Conservation (phyloP, 805 yeast species). For the Ogataea nitratoaversa region DNA sequence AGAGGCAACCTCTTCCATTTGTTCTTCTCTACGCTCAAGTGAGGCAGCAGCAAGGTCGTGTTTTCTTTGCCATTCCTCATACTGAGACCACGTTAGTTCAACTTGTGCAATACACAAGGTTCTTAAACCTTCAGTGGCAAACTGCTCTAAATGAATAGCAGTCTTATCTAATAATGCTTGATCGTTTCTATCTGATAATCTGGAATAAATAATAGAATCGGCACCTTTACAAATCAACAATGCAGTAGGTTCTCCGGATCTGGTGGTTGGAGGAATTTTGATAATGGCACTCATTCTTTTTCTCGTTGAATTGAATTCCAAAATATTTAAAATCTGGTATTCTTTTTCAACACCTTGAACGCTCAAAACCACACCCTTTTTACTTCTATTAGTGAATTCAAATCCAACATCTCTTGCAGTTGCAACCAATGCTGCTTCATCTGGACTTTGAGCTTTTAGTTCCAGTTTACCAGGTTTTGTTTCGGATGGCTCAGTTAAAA, state of each 20-base stretch:
- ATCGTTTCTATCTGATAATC: slow-evolving; percentile 48
- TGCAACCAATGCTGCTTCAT: slow-evolving; percentile 80
- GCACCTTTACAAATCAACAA: slow-evolving; percentile 80
- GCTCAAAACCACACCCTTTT: slow-evolving; percentile 60
- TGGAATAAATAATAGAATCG: slow-evolving; percentile 70
- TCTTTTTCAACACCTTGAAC: slow-evolving; percentile 70
- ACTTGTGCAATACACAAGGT: slow-evolving; percentile 76
- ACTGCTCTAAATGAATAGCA: slow-evolving; percentile 70
- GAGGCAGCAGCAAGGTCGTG: slow-evolving; percentile 67
- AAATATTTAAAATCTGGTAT: slow-evolving; percentile 62
- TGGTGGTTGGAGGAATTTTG: slow-evolving; percentile 51
- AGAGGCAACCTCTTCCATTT: slow-evolving; percentile 72
- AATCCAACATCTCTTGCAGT: slow-evolving; percentile 79
- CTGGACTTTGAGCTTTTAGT: slow-evolving; percentile 79
- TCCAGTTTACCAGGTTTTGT: slow-evolving; percentile 50
- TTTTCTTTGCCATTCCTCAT: slow-evolving; percentile 55
- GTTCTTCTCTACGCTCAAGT: slow-evolving; percentile 55
- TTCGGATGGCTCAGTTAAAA: slow-evolving; percentile 63
- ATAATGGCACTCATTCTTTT: slow-evolving; percentile 84
- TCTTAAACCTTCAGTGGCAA: slow-evolving; percentile 79
- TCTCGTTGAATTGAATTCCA: slow-evolving; percentile 81
- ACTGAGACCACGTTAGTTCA: slow-evolving; percentile 59
- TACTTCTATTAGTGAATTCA: slow-evolving; percentile 60
- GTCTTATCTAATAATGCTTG: slow-evolving; percentile 50
- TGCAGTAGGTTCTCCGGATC: slow-evolving; percentile 51